Evolutionary conservation across 129 eudicot species (phyloP).

Genomic region (Chrysanthemum lavandulifolium): DNA sequence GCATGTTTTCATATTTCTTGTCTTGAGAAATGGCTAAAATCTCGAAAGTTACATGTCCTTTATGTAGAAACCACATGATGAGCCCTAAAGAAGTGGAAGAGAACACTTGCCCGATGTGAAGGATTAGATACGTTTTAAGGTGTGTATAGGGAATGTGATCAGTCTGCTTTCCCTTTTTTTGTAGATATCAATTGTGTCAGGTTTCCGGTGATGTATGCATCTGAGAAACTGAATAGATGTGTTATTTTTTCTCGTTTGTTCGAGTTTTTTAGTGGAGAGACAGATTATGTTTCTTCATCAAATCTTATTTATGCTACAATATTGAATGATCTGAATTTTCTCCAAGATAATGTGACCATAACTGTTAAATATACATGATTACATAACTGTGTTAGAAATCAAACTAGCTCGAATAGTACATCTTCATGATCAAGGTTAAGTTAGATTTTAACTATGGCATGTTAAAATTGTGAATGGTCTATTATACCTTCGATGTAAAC

Average conservation of each 20-base stretch:
- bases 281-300: constrained; percentile 22
- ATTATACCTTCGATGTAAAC: too few species aligned
- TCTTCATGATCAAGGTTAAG: too few species aligned
- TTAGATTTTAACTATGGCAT: too few species aligned
- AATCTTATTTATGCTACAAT: constrained; percentile 16
- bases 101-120: constrained; percentile 73
- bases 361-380: too few species aligned
- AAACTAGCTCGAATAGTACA: too few species aligned
- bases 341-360: too few species aligned
- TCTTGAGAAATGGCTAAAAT: constrained; percentile 70
- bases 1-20: constrained; percentile 68
- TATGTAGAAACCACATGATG: constrained; percentile 65
- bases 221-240: constrained; percentile 29
- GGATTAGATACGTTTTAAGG: constrained; percentile 1
- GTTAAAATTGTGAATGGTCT: too few species aligned
- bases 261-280: constrained; percentile 24
- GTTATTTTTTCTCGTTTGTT: constrained; percentile 16
- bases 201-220: constrained; percentile 37
- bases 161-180: constrained; percentile 18
- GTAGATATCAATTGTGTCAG: constrained; percentile 42
- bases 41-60: constrained; percentile 73
- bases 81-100: constrained; percentile 57
- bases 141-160: constrained; percentile 10
- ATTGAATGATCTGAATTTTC: constrained; percentile 11
- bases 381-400: too few species aligned